Evolutionary conservation across 108 stramenopile genomes (phyloP).

Genomic region (Bacterosira constricta): DNA sequence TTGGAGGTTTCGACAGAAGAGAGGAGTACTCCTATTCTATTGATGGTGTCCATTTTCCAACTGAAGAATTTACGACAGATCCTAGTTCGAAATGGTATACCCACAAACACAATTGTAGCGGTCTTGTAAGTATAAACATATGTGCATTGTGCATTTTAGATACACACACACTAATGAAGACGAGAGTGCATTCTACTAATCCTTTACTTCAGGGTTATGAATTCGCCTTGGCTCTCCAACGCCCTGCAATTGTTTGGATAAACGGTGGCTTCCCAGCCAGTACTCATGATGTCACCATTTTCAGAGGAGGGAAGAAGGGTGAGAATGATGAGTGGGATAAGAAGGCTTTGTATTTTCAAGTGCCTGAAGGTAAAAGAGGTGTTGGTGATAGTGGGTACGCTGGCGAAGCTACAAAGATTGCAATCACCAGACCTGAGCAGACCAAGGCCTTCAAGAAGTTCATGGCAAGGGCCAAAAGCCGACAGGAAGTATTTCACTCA

Average conservation of each 20-base stretch:
- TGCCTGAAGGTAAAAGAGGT: neutral
- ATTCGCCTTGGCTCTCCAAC: neutral
- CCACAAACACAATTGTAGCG: slow-evolving; percentile 1
- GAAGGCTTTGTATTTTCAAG: neutral
- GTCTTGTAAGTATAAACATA: too few species aligned
- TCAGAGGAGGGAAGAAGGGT: neutral
- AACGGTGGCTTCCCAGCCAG: neutral
- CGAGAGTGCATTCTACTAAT: too few species aligned
- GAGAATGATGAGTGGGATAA: neutral
- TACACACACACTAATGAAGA: too few species aligned
- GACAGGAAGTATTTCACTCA: slow-evolving; percentile 49
- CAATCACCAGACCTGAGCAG: neutral
- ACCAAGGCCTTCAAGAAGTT: neutral
- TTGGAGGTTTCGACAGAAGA: slow-evolving; percentile 1
- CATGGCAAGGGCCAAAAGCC: slow-evolving; percentile 4
- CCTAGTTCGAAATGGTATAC: neutral
- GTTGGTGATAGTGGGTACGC: neutral
- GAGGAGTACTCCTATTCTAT: neutral
- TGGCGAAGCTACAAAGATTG: neutral
- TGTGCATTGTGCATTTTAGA: too few species aligned
- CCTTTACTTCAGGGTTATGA: too few species aligned
- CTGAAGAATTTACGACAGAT: slow-evolving; percentile 2
- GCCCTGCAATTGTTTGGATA: neutral
- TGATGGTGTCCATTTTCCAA: neutral
- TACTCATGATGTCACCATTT: neutral